phyloP scores from a whole-genome alignment of 169 alveolate genomes.

The Plasmodium inui region DNA sequence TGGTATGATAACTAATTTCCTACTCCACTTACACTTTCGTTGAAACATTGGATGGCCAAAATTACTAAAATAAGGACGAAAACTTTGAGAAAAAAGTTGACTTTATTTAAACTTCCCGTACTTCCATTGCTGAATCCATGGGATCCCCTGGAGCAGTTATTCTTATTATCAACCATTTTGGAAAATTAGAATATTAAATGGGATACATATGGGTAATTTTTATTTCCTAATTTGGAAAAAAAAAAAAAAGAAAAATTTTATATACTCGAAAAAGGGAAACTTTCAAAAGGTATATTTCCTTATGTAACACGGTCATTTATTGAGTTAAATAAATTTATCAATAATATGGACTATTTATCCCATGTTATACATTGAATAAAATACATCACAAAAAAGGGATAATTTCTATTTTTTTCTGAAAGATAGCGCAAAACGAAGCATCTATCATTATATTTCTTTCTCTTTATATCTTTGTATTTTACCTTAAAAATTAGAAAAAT shows the following conservation, averaged over 20 bases:
- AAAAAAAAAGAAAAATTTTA: constrained; percentile 5
- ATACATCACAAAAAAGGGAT: background rate
- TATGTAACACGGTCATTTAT: background rate
- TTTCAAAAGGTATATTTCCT: background rate
- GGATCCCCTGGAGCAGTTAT: background rate
- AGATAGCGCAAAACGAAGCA: background rate
- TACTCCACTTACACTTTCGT: background rate
- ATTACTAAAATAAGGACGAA: background rate
- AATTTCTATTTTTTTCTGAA: background rate
- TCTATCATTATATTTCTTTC: background rate
- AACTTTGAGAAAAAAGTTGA: background rate
- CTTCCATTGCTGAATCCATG: background rate
- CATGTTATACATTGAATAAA: background rate
- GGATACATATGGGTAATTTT: background rate
- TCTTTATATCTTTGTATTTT: background rate
- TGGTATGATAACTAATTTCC: background rate
- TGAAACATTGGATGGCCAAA: background rate
- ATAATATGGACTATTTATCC: background rate
- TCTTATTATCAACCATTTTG: background rate
- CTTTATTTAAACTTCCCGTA: background rate
- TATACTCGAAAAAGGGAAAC: background rate
- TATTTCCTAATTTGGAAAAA: background rate
- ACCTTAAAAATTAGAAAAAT: background rate
- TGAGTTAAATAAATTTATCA: background rate
- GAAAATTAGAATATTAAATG: background rate